These are phyloP conservation scores for Kodamaea fungicola DNA, from an alignment of 1,139 yeast genomes.

Conservation along the genomic window DNA sequence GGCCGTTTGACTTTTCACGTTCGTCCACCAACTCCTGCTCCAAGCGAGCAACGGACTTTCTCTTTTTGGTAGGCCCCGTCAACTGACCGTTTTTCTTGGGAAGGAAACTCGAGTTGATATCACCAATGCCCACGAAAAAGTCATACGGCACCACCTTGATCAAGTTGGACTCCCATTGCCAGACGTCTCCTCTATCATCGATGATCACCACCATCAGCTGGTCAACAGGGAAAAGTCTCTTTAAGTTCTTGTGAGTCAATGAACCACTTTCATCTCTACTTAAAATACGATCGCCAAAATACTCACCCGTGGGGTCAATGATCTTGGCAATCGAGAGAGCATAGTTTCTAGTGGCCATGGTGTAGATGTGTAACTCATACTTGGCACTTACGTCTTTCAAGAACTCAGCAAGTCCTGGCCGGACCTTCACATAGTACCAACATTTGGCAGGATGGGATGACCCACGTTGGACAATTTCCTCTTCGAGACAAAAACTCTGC, in stretches of 20 bases:
- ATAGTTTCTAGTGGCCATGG: slow-evolving; percentile 98
- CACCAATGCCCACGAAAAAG: slow-evolving; percentile 96
- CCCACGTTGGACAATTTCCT: slow-evolving; percentile 59
- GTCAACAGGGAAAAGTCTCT: slow-evolving; percentile 89
- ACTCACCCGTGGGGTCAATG: slow-evolving; percentile 83
- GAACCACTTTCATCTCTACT: slow-evolving; percentile 96
- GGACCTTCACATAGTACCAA: slow-evolving; percentile 87
- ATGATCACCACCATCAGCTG: slow-evolving; percentile 95
- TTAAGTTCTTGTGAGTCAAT: slow-evolving; percentile 81
- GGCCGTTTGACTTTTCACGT: slow-evolving; percentile 8
- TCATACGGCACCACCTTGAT: slow-evolving; percentile 93
- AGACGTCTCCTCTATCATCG: slow-evolving; percentile 97
- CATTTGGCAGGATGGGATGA: slow-evolving; percentile 49
- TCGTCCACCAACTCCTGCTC: slow-evolving; percentile 29
- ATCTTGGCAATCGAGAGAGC: slow-evolving; percentile 88
- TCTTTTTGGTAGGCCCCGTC: slow-evolving; percentile 65
- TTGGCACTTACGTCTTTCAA: slow-evolving; percentile 57
- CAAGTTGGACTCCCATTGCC: slow-evolving; percentile 95
- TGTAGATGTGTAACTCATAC: slow-evolving; percentile 91
- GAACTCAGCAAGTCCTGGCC: slow-evolving; percentile 83
- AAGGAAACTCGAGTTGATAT: slow-evolving; percentile 87
- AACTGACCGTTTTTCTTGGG: slow-evolving; percentile 75
- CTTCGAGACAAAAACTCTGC: slow-evolving; percentile 69
- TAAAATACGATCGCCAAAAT: slow-evolving; percentile 86
- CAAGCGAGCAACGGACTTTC: slow-evolving; percentile 52